These are phyloP conservation scores for Lactuca sativa DNA, from an alignment of 129 eudicot genomes.

Conservation along the genomic window DNA sequence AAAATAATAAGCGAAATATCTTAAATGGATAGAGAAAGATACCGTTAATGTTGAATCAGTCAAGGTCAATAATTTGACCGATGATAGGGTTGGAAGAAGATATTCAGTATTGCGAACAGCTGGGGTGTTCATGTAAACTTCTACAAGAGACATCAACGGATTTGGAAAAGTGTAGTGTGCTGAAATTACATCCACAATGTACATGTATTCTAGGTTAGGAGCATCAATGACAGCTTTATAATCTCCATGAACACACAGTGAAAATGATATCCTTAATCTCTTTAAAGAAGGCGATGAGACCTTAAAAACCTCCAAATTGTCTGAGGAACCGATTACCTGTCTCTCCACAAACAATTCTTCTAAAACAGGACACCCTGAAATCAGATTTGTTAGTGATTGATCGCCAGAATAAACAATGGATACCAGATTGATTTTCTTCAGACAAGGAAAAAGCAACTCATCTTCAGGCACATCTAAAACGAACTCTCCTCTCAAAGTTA, in stretches of 20 bases:
- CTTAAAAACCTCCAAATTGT: neutral
- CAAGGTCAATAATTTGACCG: slow-evolving; percentile 15
- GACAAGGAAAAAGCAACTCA: slow-evolving; percentile 21
- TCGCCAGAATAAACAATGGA: neutral
- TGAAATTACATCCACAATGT: slow-evolving; percentile 24
- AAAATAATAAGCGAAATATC: slow-evolving; percentile 1
- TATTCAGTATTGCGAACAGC: neutral
- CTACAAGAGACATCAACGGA: slow-evolving; percentile 7
- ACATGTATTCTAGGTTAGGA: slow-evolving; percentile 22
- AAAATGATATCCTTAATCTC: slow-evolving; percentile 9
- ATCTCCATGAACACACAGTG: neutral
- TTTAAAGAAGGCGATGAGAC: slow-evolving; percentile 22
- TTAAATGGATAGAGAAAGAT: slow-evolving; percentile 8
- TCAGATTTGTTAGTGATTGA: slow-evolving; percentile 15
- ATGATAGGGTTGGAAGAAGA: slow-evolving; percentile 1
- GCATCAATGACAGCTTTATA: slow-evolving; percentile 20
- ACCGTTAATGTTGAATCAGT: slow-evolving; percentile 10
- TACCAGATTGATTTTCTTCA: slow-evolving; percentile 18
- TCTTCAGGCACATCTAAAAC: slow-evolving; percentile 11
- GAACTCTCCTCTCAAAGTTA: slow-evolving; percentile 21
- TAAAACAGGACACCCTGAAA: slow-evolving; percentile 29
- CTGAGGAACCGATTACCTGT: neutral
- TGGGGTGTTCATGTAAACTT: neutral
- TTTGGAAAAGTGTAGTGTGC: neutral
- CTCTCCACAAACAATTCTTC: slow-evolving; percentile 33